Percentiles rank a stretch among this genome's conserved stretches.
Conservation (phyloP, 192 early-diverging fungal genomes). For the Gaertneriomyces semiglobifer region DNA sequence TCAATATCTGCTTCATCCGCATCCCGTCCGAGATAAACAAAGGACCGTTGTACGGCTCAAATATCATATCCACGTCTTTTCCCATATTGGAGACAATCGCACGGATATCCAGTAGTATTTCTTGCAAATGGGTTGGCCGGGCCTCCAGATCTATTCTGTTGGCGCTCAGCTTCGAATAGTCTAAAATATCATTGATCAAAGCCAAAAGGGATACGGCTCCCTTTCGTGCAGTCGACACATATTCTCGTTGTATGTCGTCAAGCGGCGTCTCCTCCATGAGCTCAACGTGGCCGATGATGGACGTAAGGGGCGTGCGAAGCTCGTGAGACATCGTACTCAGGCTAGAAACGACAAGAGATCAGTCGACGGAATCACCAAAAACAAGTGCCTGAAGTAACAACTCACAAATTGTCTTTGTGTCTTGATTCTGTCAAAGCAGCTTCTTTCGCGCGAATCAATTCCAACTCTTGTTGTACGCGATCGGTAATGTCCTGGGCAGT, state of each 20-base stretch:
- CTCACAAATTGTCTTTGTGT: slow-evolving; percentile 14
- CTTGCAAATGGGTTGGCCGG: slow-evolving; percentile 4
- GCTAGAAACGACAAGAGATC: not conserved
- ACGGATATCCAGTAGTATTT: slow-evolving; percentile 14
- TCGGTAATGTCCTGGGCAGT: slow-evolving; percentile 26
- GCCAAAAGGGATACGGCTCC: slow-evolving; percentile 19
- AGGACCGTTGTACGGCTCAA: slow-evolving; percentile 11
- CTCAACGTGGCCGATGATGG: slow-evolving; percentile 25
- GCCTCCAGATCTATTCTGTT: slow-evolving; percentile 25
- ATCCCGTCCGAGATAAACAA: slow-evolving; percentile 14
- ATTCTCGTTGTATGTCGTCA: slow-evolving; percentile 23
- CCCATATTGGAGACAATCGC: slow-evolving; percentile 10
- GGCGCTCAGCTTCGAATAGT: slow-evolving; percentile 29
- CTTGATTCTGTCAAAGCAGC: slow-evolving; percentile 9
- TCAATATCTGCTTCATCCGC: slow-evolving; percentile 19
- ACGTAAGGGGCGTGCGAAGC: slow-evolving; percentile 33
- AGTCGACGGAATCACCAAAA: not conserved
- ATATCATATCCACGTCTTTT: slow-evolving; percentile 1
- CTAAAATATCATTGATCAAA: slow-evolving; percentile 33
- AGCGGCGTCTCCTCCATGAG: slow-evolving; percentile 27
- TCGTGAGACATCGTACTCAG: slow-evolving; percentile 8
- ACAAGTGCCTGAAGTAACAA: not conserved
- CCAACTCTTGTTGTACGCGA: not conserved
- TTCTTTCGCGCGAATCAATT: slow-evolving; percentile 21
- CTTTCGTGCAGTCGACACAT: slow-evolving; percentile 9